Base-by-base conservation (phyloP, 495 filamentous ascomycete species). In the Trichoderma virens region DNA sequence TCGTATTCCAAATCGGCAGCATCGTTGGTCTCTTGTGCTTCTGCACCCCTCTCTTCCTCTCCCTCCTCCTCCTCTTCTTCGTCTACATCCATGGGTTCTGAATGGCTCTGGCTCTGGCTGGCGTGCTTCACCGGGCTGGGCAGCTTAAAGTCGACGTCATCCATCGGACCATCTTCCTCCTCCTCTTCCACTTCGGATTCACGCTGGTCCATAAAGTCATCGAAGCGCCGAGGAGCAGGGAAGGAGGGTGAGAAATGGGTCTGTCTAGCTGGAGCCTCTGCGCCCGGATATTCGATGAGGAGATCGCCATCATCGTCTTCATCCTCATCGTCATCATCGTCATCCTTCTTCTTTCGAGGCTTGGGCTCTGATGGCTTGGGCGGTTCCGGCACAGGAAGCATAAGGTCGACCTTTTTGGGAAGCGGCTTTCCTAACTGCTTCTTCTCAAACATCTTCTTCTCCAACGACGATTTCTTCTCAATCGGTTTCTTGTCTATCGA, bases 281-380 rank as follows among this genome's bases (percentile, higher is more conserved):
- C 78, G 41, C 72, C 77, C 0, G 79, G 79, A 61, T 77, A 78
- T 63, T 81, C 79, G 43, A 81, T 71, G n/a, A 72, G 72, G 31
- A 81, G 71, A 60, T 79, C 79, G 45, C 77, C 78, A 13, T 75
- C 76, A 38, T 77, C 77, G 25, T 79, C 78, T 3, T 78, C 76
- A 68, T 79, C 70, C 64, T 74, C 65, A 64, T 78, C 65, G 67
- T 71, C 13, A 63, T 70, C 38, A 65, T 70, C 41, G 31, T 56
- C 64, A 2, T 67, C 59, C 54, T 73, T 71, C 9, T 64, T 32
- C 59, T 73, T 72, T 65, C 68, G 65, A 35, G 69, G 64, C 56
- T 71, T 68, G 59, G 25, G 63, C 47, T 68, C 67, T 25, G 69
- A 68, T 0, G 64, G 30, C 45, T 66, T 59, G 3, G 43, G 62